phyloP scores from a whole-genome alignment of 192 early-diverging fungal genomes.

The Rhizophagus clarus region DNA sequence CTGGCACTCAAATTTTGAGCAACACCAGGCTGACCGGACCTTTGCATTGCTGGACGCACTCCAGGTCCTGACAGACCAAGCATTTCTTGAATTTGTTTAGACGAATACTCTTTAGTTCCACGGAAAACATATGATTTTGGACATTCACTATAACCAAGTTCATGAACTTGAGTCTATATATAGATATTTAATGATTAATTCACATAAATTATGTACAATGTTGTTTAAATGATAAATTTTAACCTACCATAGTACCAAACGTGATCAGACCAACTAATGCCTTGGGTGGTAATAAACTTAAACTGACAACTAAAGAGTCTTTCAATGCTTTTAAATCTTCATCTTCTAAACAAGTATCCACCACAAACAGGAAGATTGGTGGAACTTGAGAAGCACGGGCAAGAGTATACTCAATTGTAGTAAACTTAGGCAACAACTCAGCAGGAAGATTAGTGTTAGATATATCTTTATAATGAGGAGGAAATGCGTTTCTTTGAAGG shows the following conservation, averaged over 20 bases:
- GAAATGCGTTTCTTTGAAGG: slow-evolving; percentile 94
- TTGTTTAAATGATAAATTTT: not conserved
- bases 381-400: slow-evolving; percentile 83
- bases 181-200: not conserved
- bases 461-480: slow-evolving; percentile 97
- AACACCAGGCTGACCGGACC: slow-evolving; percentile 44
- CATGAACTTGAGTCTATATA: slow-evolving; percentile 86
- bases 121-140: slow-evolving; percentile 98
- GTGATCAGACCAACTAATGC: slow-evolving; percentile 96
- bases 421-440: slow-evolving; percentile 88
- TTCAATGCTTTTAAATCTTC: slow-evolving; percentile 95
- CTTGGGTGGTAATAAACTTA: slow-evolving; percentile 89
- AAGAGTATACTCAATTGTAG: slow-evolving; percentile 96
- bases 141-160: slow-evolving; percentile 93
- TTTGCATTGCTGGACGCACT: slow-evolving; percentile 47
- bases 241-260: slow-evolving; percentile 92
- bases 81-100: slow-evolving; percentile 97
- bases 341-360: slow-evolving; percentile 96
- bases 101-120: slow-evolving; percentile 93
- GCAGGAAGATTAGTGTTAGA: slow-evolving; percentile 88
- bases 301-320: slow-evolving; percentile 86
- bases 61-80: slow-evolving; percentile 71
- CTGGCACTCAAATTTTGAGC: slow-evolving; percentile 1
- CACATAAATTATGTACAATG: not conserved
- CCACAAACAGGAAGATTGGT: slow-evolving; percentile 95